Evolutionary conservation across 2,329 filamentous ascomycete species (phyloP).

Genomic region (Sporothrix pallida): DNA sequence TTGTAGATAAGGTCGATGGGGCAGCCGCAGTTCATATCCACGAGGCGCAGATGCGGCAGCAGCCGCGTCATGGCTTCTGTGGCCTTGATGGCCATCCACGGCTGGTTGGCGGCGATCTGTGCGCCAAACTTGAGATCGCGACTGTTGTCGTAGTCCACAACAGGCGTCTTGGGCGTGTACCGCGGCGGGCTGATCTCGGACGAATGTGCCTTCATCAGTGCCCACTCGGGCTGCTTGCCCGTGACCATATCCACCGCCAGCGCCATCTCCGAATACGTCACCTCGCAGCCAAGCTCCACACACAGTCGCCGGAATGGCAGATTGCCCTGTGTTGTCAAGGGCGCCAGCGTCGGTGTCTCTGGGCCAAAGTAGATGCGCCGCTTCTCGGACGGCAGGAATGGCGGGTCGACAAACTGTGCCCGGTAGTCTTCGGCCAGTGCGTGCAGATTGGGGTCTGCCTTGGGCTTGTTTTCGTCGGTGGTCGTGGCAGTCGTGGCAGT

Average conservation of each 20-base stretch:
- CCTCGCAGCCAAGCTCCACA: slow-evolving; percentile 83
- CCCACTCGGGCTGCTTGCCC: slow-evolving; percentile 91
- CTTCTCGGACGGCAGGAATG: slow-evolving; percentile 91
- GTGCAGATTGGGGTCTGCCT: slow-evolving; percentile 42
- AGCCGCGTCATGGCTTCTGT: slow-evolving; percentile 79
- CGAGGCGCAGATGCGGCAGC: slow-evolving; percentile 82
- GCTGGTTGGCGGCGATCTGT: slow-evolving; percentile 91
- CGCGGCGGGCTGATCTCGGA: slow-evolving; percentile 77
- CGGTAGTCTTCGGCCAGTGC: slow-evolving; percentile 68
- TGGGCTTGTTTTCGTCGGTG: slow-evolving; percentile 29
- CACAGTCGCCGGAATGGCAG: slow-evolving; percentile 92
- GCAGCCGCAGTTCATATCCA: slow-evolving; percentile 96
- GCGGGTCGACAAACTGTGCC: slow-evolving; percentile 82
- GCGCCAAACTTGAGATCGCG: slow-evolving; percentile 88
- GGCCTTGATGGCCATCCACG: slow-evolving; percentile 87
- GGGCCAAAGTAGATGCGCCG: slow-evolving; percentile 89
- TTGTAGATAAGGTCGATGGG: slow-evolving; percentile 94
- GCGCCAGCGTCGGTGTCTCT: slow-evolving; percentile 92
- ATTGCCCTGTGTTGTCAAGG: slow-evolving; percentile 95
- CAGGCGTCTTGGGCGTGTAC: slow-evolving; percentile 57
- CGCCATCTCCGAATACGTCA: slow-evolving; percentile 99
- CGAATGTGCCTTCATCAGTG: slow-evolving; percentile 88
- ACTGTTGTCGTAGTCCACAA: slow-evolving; percentile 77
- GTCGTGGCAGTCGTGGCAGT: not conserved
- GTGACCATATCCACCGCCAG: slow-evolving; percentile 89